Conservation (phyloP, 352 stramenopile genomes). For the Phytophthora pistaciae region DNA sequence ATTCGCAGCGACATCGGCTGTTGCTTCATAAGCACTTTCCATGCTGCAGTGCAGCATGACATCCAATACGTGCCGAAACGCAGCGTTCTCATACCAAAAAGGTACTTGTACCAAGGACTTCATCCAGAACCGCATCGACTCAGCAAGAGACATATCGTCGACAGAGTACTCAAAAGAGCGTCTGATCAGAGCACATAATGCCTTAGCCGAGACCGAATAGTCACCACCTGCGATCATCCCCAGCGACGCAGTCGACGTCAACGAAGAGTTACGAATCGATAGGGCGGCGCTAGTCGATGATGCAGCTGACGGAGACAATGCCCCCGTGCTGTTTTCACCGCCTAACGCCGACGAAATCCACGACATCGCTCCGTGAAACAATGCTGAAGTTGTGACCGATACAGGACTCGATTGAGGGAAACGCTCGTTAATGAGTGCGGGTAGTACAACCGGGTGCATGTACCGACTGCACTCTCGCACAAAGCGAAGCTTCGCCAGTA, state of each 20-base stretch:
- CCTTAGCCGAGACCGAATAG: constrained; percentile 61
- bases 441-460: constrained; percentile 67
- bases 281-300: constrained; percentile 53
- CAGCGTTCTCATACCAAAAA: constrained; percentile 83
- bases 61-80: constrained; percentile 73
- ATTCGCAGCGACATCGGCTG: neutral
- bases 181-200: constrained; percentile 63
- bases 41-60: constrained; percentile 77
- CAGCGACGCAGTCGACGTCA: constrained; percentile 56
- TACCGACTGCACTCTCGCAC: constrained; percentile 80
- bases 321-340: constrained; percentile 39
- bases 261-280: constrained; percentile 59
- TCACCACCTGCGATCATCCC: constrained; percentile 53
- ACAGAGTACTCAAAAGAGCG: constrained; percentile 71
- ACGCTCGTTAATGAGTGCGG: constrained; percentile 70
- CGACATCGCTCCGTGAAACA: constrained; percentile 67
- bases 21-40: constrained; percentile 36
- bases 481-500: constrained; percentile 77
- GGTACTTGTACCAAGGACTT: constrained; percentile 74
- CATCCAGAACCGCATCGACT: constrained; percentile 69
- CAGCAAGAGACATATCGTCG: constrained; percentile 40
- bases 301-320: constrained; percentile 41
- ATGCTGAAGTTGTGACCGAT: constrained; percentile 58
- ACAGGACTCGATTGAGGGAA: constrained; percentile 59
- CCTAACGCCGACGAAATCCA: constrained; percentile 70